These are phyloP conservation scores for Filobasidium floriforme DNA, from an alignment of 768 basidiomycete genomes.

Conservation along the genomic window DNA sequence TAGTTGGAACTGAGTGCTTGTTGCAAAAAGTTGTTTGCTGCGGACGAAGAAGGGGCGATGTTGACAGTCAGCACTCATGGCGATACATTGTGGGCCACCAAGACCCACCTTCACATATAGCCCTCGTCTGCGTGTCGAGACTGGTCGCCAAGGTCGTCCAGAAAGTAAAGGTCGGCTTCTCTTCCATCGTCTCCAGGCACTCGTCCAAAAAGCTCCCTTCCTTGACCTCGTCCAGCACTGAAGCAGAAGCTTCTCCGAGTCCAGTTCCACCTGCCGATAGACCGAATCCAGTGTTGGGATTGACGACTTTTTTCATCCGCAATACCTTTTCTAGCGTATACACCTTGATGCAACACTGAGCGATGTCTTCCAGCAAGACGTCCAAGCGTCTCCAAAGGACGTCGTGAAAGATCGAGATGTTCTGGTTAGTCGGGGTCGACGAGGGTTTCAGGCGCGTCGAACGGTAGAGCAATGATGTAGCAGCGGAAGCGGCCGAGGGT, in stretches of 20 bases:
- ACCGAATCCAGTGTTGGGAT: constrained; percentile 62
- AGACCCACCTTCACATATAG: constrained; percentile 63
- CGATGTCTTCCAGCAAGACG: constrained; percentile 76
- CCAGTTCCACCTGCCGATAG: constrained; percentile 68
- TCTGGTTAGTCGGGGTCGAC: constrained; percentile 63
- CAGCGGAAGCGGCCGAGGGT: constrained; percentile 30
- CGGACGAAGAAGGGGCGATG: neutral
- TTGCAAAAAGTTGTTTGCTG: constrained; percentile 82
- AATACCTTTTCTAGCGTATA: constrained; percentile 93
- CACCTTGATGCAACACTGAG: constrained; percentile 86
- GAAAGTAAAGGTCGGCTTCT: constrained; percentile 81
- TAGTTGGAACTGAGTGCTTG: constrained; percentile 81
- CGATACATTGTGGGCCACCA: too few relatives aligned
- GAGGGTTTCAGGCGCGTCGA: constrained; percentile 6
- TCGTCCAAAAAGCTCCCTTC: constrained; percentile 1
- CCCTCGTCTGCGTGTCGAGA: constrained; percentile 72
- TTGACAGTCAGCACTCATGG: neutral
- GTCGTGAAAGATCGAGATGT: constrained; percentile 74
- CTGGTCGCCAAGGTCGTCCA: constrained; percentile 76
- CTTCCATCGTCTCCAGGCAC: constrained; percentile 62
- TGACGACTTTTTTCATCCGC: constrained; percentile 62
- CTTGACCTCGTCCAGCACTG: neutral
- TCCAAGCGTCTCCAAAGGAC: constrained; percentile 77
- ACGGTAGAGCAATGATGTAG: constrained; percentile 51
- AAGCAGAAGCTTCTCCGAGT: neutral